Evolutionary conservation across 2,329 filamentous ascomycete genomes (phyloP), one percentile per base, ranked within the genome.

Genomic region (Cladosporium sp.): DNA sequence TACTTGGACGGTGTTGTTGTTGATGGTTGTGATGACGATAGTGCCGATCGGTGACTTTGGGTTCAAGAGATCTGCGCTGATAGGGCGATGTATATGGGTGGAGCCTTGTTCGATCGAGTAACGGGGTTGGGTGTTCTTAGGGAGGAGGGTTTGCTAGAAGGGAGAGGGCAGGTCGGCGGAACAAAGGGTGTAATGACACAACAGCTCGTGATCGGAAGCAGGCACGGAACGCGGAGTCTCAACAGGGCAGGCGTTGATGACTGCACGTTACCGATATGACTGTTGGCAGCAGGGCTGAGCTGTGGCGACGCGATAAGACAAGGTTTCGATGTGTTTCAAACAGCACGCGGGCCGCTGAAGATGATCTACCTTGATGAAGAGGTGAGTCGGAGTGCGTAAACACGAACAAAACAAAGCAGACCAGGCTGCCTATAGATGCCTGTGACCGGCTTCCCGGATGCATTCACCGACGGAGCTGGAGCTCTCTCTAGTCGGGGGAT

Each of bases 151-250:
- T 22, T 15, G 24, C 3, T 45, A 15, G 24, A 17, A 10, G 39
- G 28, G 37, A 34, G 40, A 20, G 13, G 40, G 40, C 25, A 32
- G 34, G 52, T 19, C 28, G 15, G 32, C 25, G 40, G 37, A 45
- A 47, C 52, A 55, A 55, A 55, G 52, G 39, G 15, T 45, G 52
- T 25, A 44, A 55, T 55, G 52, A 55, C 52, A 42, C 39, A 45
- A 45, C 47, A n/a, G 40, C 40, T 9, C 40, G 52, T 55, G 52
- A 55, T 32, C 25, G 52, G 52, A 19, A 39, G 52, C 42, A 45
- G 42, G 42, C 20, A 45, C 42, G 22, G 42, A 45, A 39, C 42
- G 52, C 32, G 52, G 52, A 47, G 52, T 55, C 40, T 55, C 52
- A 55, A 55, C 37, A 47, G 20, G 40, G 52, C 25, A 55, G 40